Conservation (phyloP, 306 rosid genomes). For the Citrullus colocynthis region DNA sequence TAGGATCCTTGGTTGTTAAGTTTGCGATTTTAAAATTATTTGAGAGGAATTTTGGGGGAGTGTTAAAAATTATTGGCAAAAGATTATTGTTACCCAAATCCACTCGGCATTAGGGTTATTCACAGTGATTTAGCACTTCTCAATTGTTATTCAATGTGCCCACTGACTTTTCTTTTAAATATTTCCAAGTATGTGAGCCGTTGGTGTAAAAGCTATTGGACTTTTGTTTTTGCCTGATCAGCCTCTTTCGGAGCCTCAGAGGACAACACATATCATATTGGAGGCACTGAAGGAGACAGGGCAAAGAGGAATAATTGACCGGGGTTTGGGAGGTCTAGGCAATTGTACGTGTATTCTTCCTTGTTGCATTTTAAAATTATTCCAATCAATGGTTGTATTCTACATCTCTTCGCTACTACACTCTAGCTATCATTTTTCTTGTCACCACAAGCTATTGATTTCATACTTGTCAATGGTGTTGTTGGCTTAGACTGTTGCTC, state of each 20-base stretch:
- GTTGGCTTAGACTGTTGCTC: background rate
- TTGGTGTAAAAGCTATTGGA: constrained; percentile 6
- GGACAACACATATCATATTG: constrained; percentile 55
- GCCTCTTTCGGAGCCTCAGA: constrained; percentile 84
- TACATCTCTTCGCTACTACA: background rate
- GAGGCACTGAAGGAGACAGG: constrained; percentile 71
- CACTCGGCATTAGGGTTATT: background rate
- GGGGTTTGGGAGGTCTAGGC: constrained; percentile 96
- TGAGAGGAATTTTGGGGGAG: background rate
- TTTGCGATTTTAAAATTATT: background rate
- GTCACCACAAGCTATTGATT: background rate
- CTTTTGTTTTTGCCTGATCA: constrained; percentile 18
- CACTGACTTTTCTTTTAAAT: background rate
- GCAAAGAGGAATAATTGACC: constrained; percentile 82
- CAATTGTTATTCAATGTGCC: background rate
- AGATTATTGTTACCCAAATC: background rate
- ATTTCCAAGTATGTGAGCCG: background rate
- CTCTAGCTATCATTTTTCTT: background rate
- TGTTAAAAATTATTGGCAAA: background rate
- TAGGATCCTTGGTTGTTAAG: background rate
- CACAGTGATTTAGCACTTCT: background rate
- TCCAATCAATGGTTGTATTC: background rate
- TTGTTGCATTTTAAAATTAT: background rate
- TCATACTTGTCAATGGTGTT: background rate
- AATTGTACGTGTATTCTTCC: constrained; percentile 37